Conservation (phyloP, 2,329 filamentous ascomycete genomes). For the Diaporthe sp. region DNA sequence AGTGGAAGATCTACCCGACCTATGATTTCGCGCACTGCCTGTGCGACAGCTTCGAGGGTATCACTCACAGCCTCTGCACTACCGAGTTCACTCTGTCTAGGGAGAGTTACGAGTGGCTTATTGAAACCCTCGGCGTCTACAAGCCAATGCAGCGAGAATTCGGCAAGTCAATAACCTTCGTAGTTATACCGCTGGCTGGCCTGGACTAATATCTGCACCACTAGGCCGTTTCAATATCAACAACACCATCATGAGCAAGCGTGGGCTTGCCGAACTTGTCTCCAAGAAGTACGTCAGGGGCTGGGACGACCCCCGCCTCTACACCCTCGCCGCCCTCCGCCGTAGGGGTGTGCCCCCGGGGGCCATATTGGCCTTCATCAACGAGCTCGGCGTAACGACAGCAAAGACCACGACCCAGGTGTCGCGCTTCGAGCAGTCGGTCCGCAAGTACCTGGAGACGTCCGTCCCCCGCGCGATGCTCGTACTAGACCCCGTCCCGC, state of each 20-base stretch:
- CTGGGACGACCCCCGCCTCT: slow-evolving; percentile 93
- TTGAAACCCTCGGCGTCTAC: slow-evolving; percentile 84
- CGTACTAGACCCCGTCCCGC: slow-evolving; percentile 87
- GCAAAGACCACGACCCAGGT: slow-evolving; percentile 83
- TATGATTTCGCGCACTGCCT: slow-evolving; percentile 94
- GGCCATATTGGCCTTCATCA: slow-evolving; percentile 89
- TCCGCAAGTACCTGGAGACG: slow-evolving; percentile 89
- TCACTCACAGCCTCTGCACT: slow-evolving; percentile 93
- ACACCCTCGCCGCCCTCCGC: slow-evolving; percentile 86
- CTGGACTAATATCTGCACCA: slow-evolving; percentile 46
- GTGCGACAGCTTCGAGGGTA: slow-evolving; percentile 90
- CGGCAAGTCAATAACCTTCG: not conserved
- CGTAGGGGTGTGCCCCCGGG: slow-evolving; percentile 89
- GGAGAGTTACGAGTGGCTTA: slow-evolving; percentile 91
- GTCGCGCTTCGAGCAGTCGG: slow-evolving; percentile 82
- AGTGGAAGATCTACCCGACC: slow-evolving; percentile 94
- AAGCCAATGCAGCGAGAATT: slow-evolving; percentile 95
- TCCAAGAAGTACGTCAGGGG: slow-evolving; percentile 81
- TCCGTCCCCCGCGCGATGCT: slow-evolving; percentile 92
- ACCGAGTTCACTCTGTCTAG: slow-evolving; percentile 90
- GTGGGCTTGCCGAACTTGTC: slow-evolving; percentile 79
- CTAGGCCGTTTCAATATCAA: slow-evolving; percentile 79
- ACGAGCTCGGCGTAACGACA: slow-evolving; percentile 91
- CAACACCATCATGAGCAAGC: slow-evolving; percentile 90
- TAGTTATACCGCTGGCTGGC: not conserved